Conservation (phyloP, 1,284 basidiomycete genomes). For the Tilletia indica region DNA sequence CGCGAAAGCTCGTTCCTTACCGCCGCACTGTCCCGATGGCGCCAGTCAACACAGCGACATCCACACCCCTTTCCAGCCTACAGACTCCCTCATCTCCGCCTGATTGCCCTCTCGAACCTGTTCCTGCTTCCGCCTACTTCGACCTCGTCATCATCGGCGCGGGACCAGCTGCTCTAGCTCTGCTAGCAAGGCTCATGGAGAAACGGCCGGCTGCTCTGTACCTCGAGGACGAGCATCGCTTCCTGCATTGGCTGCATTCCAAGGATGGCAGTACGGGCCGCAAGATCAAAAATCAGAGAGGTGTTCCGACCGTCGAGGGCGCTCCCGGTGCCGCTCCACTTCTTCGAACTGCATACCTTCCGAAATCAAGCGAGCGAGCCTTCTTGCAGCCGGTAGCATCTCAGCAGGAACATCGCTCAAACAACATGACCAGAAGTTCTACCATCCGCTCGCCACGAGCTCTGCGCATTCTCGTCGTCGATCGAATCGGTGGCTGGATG, state of each 20-base stretch:
- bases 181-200: slow-evolving; percentile 44
- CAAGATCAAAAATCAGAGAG: too few species aligned
- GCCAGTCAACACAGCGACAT: background rate
- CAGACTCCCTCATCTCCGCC: too few species aligned
- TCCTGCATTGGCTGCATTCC: slow-evolving; percentile 43
- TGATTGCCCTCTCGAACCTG: background rate
- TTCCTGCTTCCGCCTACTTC: slow-evolving; percentile 26
- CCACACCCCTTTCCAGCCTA: too few species aligned
- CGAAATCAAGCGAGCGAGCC: background rate
- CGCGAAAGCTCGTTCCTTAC: background rate
- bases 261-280: background rate
- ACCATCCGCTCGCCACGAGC: background rate
- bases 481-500: slow-evolving; percentile 44
- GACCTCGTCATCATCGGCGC: slow-evolving; percentile 50
- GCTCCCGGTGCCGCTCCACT: background rate
- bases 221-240: slow-evolving; percentile 50
- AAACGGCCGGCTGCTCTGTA: slow-evolving; percentile 47
- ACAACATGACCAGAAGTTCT: background rate
- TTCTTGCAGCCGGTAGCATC: background rate
- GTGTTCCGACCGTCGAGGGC: background rate
- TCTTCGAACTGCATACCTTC: background rate
- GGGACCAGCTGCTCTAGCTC: slow-evolving; percentile 42
- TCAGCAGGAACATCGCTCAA: too few species aligned
- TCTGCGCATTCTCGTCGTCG: slow-evolving; percentile 41
- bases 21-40: background rate